Percentiles rank a stretch among this genome's conserved stretches.
Conservation (phyloP, 768 basidiomycete genomes). For the Piloderma croceum region DNA sequence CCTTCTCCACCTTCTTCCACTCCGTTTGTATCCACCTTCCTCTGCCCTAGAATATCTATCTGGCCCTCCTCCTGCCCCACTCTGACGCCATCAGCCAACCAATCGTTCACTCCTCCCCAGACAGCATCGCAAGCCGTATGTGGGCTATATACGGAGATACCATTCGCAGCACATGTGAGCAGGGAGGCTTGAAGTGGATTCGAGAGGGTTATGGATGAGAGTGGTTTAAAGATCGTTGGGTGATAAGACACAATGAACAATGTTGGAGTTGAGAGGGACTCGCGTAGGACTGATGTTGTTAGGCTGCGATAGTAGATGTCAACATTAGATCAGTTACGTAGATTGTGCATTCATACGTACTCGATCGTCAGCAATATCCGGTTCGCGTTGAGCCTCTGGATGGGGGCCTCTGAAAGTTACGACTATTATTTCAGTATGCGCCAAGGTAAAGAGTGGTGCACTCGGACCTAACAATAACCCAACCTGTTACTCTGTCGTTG, state of each 20-base stretch:
- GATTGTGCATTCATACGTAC: slow-evolving; percentile 33
- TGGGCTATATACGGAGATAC: slow-evolving; percentile 82
- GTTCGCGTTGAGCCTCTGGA: slow-evolving; percentile 39
- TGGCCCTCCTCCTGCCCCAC: slow-evolving; percentile 29
- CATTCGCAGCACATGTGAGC: slow-evolving; percentile 71
- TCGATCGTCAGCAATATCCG: slow-evolving; percentile 67
- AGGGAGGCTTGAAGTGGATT: slow-evolving; percentile 78
- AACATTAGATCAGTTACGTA: slow-evolving; percentile 15
- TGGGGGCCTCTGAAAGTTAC: slow-evolving; percentile 45
- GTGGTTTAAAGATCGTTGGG: slow-evolving; percentile 73
- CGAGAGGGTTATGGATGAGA: slow-evolving; percentile 70
- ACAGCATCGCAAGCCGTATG: slow-evolving; percentile 88
- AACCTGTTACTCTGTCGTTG: slow-evolving; percentile 39
- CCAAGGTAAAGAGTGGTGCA: slow-evolving; percentile 4
- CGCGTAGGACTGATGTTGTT: slow-evolving; percentile 63
- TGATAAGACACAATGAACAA: slow-evolving; percentile 79
- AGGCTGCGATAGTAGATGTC: slow-evolving; percentile 42
- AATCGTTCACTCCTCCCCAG: slow-evolving; percentile 84
- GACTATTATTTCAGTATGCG: slow-evolving; percentile 2
- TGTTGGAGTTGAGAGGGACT: slow-evolving; percentile 56
- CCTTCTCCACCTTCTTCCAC: slow-evolving; percentile 56
- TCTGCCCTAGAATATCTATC: slow-evolving; percentile 31
- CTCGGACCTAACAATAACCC: slow-evolving; percentile 65
- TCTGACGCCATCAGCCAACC: slow-evolving; percentile 60
- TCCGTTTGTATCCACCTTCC: slow-evolving; percentile 35